Evolutionary conservation across 139 green algal species (phyloP).

Genomic region (Ettlia oleoabundans): DNA sequence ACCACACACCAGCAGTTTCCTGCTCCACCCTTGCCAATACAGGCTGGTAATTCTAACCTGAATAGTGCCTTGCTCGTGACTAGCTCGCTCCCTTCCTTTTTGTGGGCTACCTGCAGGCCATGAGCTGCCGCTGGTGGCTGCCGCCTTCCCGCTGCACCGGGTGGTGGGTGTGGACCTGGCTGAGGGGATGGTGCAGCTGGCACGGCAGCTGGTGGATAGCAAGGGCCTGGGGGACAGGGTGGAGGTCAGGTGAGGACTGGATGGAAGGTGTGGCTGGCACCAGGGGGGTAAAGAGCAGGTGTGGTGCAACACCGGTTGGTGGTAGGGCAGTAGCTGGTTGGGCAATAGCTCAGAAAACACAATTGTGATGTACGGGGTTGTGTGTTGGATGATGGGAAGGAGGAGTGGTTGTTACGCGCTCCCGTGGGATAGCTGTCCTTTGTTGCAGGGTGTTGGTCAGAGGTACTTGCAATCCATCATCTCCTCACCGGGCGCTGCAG

Average conservation of each 20-base stretch:
- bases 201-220: conserved; percentile 7
- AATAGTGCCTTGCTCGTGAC: neutral
- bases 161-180: conserved; percentile 46
- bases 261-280: no score
- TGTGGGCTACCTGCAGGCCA: conserved; percentile 17
- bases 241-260: neutral
- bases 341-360: no score
- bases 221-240: neutral
- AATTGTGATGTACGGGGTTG: no score
- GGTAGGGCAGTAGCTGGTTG: neutral
- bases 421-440: neutral
- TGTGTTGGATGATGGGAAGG: no score
- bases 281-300: no score
- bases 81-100: neutral
- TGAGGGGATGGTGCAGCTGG: conserved; percentile 43
- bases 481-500: no score
- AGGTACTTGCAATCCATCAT: no score
- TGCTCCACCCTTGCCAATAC: no score
- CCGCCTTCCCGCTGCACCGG: conserved; percentile 9
- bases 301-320: neutral
- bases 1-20: no score
- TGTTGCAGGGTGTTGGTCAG: neutral
- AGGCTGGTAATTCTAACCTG: no score
- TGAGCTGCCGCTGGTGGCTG: conserved; percentile 41
- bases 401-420: no score